phyloP scores from a whole-genome alignment of 306 rosid species.

The Vigna angularis region DNA sequence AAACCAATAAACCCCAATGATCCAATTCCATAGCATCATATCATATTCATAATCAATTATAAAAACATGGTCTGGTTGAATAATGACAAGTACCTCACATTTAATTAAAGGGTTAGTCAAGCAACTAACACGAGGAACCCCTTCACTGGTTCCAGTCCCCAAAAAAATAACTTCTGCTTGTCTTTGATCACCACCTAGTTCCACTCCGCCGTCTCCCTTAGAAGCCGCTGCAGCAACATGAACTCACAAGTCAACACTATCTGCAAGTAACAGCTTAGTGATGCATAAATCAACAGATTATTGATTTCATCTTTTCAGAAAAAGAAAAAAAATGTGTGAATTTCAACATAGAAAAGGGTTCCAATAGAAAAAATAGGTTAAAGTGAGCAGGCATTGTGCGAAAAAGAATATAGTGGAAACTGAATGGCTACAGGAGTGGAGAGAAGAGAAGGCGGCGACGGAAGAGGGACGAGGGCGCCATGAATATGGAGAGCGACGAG shows the following conservation, averaged over 20 bases:
- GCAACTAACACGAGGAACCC: constrained; percentile 92
- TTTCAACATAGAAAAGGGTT: neutral
- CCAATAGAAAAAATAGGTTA: constrained; percentile 8
- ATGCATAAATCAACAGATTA: neutral
- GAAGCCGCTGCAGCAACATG: constrained; percentile 54
- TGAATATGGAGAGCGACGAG: constrained; percentile 47
- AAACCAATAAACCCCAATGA: constrained; percentile 32
- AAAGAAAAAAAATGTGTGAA: neutral
- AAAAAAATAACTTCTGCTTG: constrained; percentile 70
- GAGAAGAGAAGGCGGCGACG: constrained; percentile 47
- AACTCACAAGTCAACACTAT: constrained; percentile 42
- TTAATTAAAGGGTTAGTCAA: constrained; percentile 75
- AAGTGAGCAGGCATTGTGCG: neutral
- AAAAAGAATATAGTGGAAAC: neutral
- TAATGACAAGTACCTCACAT: constrained; percentile 61
- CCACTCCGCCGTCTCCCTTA: constrained; percentile 44
- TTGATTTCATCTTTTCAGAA: neutral
- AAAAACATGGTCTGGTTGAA: neutral
- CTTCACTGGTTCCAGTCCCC: constrained; percentile 98
- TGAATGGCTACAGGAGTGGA: constrained; percentile 40
- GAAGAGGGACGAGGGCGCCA: constrained; percentile 44
- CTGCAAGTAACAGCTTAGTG: constrained; percentile 33
- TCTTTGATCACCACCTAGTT: constrained; percentile 42
- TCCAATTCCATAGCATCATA: constrained; percentile 10
- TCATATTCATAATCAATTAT: neutral